phyloP scores from a whole-genome alignment of 495 filamentous ascomycete genomes.

The Penicillium mononematosum region DNA sequence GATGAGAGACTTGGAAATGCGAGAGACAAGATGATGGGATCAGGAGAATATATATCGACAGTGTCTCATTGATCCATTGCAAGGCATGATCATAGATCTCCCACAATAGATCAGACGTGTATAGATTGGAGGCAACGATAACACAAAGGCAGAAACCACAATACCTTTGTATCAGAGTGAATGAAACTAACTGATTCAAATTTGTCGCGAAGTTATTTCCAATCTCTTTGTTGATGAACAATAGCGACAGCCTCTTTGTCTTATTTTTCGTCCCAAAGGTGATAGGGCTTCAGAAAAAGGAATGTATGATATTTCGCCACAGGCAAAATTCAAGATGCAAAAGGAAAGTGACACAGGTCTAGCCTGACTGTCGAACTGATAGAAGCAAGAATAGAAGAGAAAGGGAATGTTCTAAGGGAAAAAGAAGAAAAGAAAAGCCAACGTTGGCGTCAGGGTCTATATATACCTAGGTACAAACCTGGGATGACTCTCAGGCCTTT shows the following conservation, averaged over 20 bases:
- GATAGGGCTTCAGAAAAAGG: conserved; percentile 16
- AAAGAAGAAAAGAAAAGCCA: conserved; percentile 18
- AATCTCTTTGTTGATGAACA: conserved; percentile 5
- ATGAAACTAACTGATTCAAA: conserved; percentile 11
- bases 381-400: conserved; percentile 26
- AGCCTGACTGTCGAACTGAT: conserved; percentile 37
- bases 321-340: conserved; percentile 27
- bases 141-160: conserved; percentile 14
- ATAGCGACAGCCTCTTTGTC: background rate
- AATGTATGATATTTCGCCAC: conserved; percentile 36
- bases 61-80: background rate
- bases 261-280: background rate
- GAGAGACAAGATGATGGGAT: background rate
- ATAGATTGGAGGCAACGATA: conserved; percentile 6
- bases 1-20: background rate
- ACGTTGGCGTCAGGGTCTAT: conserved; percentile 23
- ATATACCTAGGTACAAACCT: conserved; percentile 22
- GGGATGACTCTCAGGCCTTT: conserved; percentile 6
- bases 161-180: conserved; percentile 25
- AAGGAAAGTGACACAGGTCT: conserved; percentile 40
- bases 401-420: conserved; percentile 18
- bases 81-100: background rate
- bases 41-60: conserved; percentile 4
- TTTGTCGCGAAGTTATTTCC: background rate
- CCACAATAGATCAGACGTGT: conserved; percentile 1